Evolutionary conservation across 345 rosid genomes (phyloP).

Genomic region (Brassica incana): DNA sequence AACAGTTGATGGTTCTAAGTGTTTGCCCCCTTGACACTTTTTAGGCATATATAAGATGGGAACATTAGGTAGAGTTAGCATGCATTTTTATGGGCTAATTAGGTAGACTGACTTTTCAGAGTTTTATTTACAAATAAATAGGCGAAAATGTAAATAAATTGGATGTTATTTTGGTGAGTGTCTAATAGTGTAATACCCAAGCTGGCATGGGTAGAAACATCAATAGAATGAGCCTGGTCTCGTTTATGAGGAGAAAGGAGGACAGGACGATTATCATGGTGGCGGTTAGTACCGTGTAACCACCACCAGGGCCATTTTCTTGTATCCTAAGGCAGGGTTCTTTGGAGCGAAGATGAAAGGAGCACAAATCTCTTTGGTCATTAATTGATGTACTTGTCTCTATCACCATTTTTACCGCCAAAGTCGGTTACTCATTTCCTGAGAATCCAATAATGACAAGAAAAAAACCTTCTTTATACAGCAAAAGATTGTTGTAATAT

Average conservation of each 20-base stretch:
- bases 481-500: slow-evolving; percentile 9
- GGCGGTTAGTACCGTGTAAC: slow-evolving; percentile 46
- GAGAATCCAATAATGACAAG: slow-evolving; percentile 7
- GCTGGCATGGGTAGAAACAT: slow-evolving; percentile 42
- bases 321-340: slow-evolving; percentile 31
- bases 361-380: background rate
- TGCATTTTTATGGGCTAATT: background rate
- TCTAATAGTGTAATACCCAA: slow-evolving; percentile 37
- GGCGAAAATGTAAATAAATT: background rate
- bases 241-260: slow-evolving; percentile 28
- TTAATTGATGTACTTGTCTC: background rate
- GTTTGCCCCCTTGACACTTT: background rate
- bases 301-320: slow-evolving; percentile 59
- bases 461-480: slow-evolving; percentile 9
- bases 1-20: slow-evolving; percentile 17
- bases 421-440: no score
- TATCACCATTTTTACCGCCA: background rate
- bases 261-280: slow-evolving; percentile 40
- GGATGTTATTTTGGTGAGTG: background rate
- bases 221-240: background rate
- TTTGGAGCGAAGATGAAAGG: slow-evolving; percentile 12
- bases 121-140: background rate
- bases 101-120: background rate
- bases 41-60: background rate
- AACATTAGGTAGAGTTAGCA: no score